Percentiles rank a stretch among this genome's conserved stretches.
These are phyloP conservation scores for Xylariaceae sp. DNA, from an alignment of 2,329 filamentous ascomycete species.

Conservation along the genomic window DNA sequence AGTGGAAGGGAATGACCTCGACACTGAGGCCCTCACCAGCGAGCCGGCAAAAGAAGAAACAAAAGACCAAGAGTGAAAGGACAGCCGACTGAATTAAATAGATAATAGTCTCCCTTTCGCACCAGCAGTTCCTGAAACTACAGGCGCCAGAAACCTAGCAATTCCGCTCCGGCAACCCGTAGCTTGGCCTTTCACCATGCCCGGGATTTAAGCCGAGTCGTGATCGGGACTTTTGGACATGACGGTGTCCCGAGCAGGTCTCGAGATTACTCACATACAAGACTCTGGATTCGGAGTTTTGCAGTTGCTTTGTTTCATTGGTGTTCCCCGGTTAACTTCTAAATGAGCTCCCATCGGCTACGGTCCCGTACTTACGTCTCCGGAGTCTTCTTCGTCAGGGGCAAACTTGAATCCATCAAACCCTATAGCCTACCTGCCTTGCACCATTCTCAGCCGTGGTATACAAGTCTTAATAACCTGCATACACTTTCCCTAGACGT, in stretches of 20 bases:
- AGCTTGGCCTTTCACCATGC: neutral
- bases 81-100: neutral
- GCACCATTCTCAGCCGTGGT: neutral
- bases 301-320: neutral
- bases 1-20: too few relatives aligned
- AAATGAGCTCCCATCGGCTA: neutral
- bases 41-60: neutral
- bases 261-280: neutral
- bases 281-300: too few relatives aligned
- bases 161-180: neutral
- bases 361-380: conserved; percentile 15
- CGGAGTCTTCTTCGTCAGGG: conserved; percentile 2
- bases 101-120: neutral
- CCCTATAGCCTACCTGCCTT: neutral
- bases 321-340: neutral
- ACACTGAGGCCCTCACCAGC: too few relatives aligned
- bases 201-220: neutral
- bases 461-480: neutral
- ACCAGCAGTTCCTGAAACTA: neutral
- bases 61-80: neutral
- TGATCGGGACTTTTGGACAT: neutral
- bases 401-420: neutral
- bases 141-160: neutral
- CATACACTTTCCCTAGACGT: neutral
- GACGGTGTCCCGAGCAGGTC: neutral